Percentiles rank a stretch among this genome's conserved stretches.
Evolutionary conservation across 768 basidiomycete genomes (phyloP).

Genomic region (Calocybe gangraenosa): DNA sequence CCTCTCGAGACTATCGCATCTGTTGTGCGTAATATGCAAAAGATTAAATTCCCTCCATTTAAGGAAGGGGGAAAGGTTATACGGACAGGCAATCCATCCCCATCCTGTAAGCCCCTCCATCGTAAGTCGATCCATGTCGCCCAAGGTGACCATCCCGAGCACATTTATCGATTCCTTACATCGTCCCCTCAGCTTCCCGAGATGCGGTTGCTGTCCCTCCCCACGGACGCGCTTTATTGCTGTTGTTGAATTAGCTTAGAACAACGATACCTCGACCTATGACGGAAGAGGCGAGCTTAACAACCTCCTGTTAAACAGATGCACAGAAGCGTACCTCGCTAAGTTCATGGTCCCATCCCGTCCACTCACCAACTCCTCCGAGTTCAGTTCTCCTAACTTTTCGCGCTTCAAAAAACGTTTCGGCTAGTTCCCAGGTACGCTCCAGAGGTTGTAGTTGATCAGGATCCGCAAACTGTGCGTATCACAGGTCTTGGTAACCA

Average conservation of each 20-base stretch:
- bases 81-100: constrained; percentile 81
- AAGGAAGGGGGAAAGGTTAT: constrained; percentile 1
- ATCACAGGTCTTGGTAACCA: constrained; percentile 56
- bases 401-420: constrained; percentile 62
- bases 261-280: constrained; percentile 22
- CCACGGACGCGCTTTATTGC: constrained; percentile 15
- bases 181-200: constrained; percentile 28
- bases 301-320: not conserved
- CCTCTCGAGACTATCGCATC: constrained; percentile 81
- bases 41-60: constrained; percentile 1
- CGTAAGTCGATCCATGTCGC: constrained; percentile 61
- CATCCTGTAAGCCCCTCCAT: constrained; percentile 52
- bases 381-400: constrained; percentile 46
- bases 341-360: constrained; percentile 65
- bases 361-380: constrained; percentile 58
- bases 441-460: constrained; percentile 47
- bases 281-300: not conserved
- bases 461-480: constrained; percentile 41
- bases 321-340: constrained; percentile 37
- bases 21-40: constrained; percentile 53
- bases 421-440: constrained; percentile 59
- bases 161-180: constrained; percentile 58
- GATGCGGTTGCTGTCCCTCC: constrained; percentile 3
- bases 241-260: constrained; percentile 41
- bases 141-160: constrained; percentile 77